These are phyloP conservation scores for Amylostereum chailletii DNA, from an alignment of 1,284 basidiomycete species.

Conservation along the genomic window DNA sequence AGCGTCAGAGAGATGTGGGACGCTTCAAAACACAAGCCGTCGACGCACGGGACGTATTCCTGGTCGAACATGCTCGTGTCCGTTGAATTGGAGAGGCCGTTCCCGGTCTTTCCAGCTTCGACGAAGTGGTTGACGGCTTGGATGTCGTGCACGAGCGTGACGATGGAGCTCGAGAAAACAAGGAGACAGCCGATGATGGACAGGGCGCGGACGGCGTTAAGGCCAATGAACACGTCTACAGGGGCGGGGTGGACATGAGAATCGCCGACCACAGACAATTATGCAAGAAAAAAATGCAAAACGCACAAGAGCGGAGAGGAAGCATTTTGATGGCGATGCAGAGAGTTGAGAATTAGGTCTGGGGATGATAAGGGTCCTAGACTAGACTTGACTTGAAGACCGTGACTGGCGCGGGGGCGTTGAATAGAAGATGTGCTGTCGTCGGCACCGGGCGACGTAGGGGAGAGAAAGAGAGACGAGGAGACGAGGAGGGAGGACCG, in stretches of 20 bases:
- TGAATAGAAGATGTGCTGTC: too few relatives aligned
- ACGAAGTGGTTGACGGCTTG: slow-evolving; percentile 65
- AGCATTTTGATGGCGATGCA: slow-evolving; percentile 9
- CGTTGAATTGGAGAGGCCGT: slow-evolving; percentile 20
- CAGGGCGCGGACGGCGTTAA: slow-evolving; percentile 70
- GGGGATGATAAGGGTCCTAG: too few relatives aligned
- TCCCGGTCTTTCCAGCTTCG: slow-evolving; percentile 24
- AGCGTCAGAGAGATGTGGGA: background rate
- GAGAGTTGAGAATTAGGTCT: too few relatives aligned
- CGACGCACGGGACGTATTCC: slow-evolving; percentile 67
- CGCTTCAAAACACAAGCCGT: background rate
- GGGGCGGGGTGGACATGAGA: background rate
- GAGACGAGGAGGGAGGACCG: too few relatives aligned
- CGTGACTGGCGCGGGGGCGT: too few relatives aligned
- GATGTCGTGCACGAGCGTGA: slow-evolving; percentile 74
- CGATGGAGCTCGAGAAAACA: slow-evolving; percentile 70
- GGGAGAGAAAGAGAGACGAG: too few relatives aligned
- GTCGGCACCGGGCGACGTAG: too few relatives aligned
- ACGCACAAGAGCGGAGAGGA: slow-evolving; percentile 14
- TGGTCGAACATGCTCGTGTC: slow-evolving; percentile 31
- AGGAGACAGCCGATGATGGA: slow-evolving; percentile 72
- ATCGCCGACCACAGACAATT: background rate
- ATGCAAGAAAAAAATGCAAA: background rate
- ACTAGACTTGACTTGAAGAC: too few relatives aligned
- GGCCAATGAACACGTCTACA: slow-evolving; percentile 61